Percentiles rank a stretch among this genome's conserved stretches.
These are phyloP conservation scores for Ustulina deusta DNA, from an alignment of 2,329 filamentous ascomycete genomes.

Conservation along the genomic window DNA sequence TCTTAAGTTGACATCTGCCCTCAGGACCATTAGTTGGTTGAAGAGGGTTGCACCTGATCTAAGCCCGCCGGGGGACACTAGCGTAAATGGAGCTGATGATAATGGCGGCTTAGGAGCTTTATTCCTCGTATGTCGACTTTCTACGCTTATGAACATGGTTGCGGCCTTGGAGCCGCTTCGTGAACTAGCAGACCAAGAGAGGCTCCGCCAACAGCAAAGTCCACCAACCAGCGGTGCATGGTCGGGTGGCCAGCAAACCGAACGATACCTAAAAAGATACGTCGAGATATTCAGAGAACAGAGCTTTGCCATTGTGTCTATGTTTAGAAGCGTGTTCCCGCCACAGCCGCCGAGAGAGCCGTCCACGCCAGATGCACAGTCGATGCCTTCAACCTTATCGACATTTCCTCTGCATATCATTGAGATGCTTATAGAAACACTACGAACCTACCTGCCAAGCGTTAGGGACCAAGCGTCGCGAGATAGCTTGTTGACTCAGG, in stretches of 20 bases:
- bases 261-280: slow-evolving; percentile 92
- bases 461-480: slow-evolving; percentile 82
- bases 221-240: slow-evolving; percentile 58
- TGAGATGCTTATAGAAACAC: slow-evolving; percentile 80
- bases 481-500: slow-evolving; percentile 91
- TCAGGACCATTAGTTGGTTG: slow-evolving; percentile 92
- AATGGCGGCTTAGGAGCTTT: slow-evolving; percentile 81
- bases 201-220: slow-evolving; percentile 58
- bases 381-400: slow-evolving; percentile 79
- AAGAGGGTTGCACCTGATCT: slow-evolving; percentile 87
- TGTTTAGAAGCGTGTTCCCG: slow-evolving; percentile 92
- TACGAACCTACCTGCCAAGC: slow-evolving; percentile 81
- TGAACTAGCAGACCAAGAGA: slow-evolving; percentile 91
- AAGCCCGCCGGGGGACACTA: slow-evolving; percentile 53
- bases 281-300: slow-evolving; percentile 98
- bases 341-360: slow-evolving; percentile 45
- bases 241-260: slow-evolving; percentile 88
- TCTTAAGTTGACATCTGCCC: slow-evolving; percentile 88
- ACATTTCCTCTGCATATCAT: slow-evolving; percentile 89
- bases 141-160: slow-evolving; percentile 82
- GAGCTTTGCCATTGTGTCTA: slow-evolving; percentile 93
- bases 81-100: slow-evolving; percentile 56
- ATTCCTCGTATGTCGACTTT: slow-evolving; percentile 87
- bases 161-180: slow-evolving; percentile 86
- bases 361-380: slow-evolving; percentile 50